Evolutionary conservation across 106 monocot genomes (phyloP).

Genomic region (Dioscorea zingiberensis): DNA sequence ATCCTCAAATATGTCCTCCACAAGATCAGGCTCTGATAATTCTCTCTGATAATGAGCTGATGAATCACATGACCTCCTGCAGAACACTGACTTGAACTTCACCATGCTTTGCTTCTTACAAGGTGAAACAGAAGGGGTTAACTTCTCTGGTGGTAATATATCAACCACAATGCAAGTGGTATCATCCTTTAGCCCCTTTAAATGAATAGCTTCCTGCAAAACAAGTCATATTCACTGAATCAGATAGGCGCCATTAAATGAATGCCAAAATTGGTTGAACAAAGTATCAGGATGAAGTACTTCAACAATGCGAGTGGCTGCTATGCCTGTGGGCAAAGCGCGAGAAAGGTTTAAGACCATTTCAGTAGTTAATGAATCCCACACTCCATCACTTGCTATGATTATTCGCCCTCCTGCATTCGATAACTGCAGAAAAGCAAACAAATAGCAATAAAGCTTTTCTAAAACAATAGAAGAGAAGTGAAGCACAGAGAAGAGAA

Average conservation of each 20-base stretch:
- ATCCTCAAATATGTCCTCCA: slow-evolving; percentile 85
- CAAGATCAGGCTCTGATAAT: slow-evolving; percentile 37
- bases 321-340: slow-evolving; percentile 47
- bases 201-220: slow-evolving; percentile 64
- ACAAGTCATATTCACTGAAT: background rate
- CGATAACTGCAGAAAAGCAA: slow-evolving; percentile 37
- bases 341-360: slow-evolving; percentile 36
- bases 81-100: slow-evolving; percentile 46
- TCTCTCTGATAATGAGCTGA: slow-evolving; percentile 35
- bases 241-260: background rate
- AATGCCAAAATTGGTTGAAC: no score
- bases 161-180: slow-evolving; percentile 89
- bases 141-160: slow-evolving; percentile 76
- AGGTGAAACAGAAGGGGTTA: slow-evolving; percentile 29
- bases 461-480: no score
- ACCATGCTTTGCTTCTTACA: slow-evolving; percentile 51
- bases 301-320: slow-evolving; percentile 58
- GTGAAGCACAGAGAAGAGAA: no score
- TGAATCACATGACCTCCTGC: slow-evolving; percentile 32
- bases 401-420: slow-evolving; percentile 68
- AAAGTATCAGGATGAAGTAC: slow-evolving; percentile 15
- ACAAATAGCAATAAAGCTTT: no score
- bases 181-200: slow-evolving; percentile 72
- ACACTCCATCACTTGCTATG: slow-evolving; percentile 77
- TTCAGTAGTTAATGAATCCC: slow-evolving; percentile 64